A percentile compares a stretch with the other conserved stretches of the same genome.
phyloP scores from a whole-genome alignment of 2,329 filamentous ascomycete species.

The Penicillium brasilianum region DNA sequence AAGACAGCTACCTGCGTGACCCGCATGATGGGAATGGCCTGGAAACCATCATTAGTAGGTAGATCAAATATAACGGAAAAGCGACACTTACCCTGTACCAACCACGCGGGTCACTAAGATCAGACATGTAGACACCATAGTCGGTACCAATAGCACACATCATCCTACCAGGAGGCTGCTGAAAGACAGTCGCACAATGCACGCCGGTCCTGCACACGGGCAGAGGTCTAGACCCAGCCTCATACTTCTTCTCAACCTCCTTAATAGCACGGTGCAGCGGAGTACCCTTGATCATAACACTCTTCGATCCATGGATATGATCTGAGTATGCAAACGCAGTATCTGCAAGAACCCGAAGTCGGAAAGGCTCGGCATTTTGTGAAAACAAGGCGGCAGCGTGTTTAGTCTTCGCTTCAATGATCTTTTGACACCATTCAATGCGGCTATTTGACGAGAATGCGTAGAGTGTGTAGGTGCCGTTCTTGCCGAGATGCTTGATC shows the following conservation, averaged over 20 bases:
- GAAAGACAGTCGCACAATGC: constrained; percentile 92
- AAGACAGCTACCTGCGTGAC: constrained; percentile 94
- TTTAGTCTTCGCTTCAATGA: constrained; percentile 91
- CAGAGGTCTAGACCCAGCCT: constrained; percentile 66
- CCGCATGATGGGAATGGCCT: constrained; percentile 76
- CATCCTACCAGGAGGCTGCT: constrained; percentile 75
- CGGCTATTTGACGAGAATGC: constrained; percentile 76
- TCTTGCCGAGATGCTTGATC: constrained; percentile 90
- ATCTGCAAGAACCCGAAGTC: constrained; percentile 88
- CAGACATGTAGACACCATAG: constrained; percentile 88
- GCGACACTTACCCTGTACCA: constrained; percentile 78
- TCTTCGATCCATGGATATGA: constrained; percentile 62
- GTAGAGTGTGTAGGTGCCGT: constrained; percentile 87
- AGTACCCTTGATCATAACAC: constrained; percentile 84
- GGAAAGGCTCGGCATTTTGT: constrained; percentile 95
- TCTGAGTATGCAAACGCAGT: constrained; percentile 69
- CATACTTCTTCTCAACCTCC: constrained; percentile 77
- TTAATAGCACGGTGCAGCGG: constrained; percentile 89
- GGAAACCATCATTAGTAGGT: constrained; percentile 37
- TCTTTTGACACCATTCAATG: constrained; percentile 89
- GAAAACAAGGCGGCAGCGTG: constrained; percentile 87
- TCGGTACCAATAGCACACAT: constrained; percentile 96
- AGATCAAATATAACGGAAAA: not conserved
- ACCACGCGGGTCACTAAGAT: constrained; percentile 84
- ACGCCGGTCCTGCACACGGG: constrained; percentile 85